phyloP scores from a whole-genome alignment of 108 stramenopile species.

The Cyclotella sp. region DNA sequence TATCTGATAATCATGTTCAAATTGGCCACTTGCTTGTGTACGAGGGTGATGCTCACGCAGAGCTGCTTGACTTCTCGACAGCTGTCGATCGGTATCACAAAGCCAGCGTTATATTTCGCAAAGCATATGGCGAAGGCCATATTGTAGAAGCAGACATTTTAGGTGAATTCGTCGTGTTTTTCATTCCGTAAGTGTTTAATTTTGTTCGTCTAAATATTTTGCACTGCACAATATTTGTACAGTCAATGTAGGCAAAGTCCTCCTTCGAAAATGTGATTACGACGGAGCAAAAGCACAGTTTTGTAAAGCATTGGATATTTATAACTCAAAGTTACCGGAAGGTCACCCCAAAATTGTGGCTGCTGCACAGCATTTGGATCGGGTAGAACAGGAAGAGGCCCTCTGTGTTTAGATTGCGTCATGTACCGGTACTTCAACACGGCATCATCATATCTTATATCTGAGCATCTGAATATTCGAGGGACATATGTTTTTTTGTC shows the following conservation, averaged over 20 bases:
- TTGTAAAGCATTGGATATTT: conserved; percentile 63
- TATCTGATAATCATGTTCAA: conserved; percentile 37
- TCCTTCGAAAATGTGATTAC: conserved; percentile 73
- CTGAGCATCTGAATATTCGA: no score
- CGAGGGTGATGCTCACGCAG: conserved; percentile 52
- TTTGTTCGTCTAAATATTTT: conserved; percentile 32
- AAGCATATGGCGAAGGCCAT: conserved; percentile 57
- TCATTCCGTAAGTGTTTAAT: conserved; percentile 51
- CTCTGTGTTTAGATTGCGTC: conserved; percentile 35
- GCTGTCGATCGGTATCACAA: conserved; percentile 58
- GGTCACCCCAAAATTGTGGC: conserved; percentile 55
- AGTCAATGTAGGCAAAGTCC: conserved; percentile 62
- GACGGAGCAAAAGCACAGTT: conserved; percentile 57
- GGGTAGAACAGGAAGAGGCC: conserved; percentile 48
- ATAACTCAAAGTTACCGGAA: conserved; percentile 57
- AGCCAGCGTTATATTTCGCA: conserved; percentile 59
- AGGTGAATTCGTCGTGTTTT: conserved; percentile 49
- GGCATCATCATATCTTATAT: no score
- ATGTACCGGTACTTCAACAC: no score
- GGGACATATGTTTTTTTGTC: no score
- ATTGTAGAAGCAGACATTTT: conserved; percentile 24
- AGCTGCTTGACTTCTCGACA: conserved; percentile 42
- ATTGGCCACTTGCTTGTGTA: conserved; percentile 29
- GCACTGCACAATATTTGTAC: conserved; percentile 42
- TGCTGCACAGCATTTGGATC: conserved; percentile 17